Conservation (phyloP, 768 basidiomycete species). For the Suillus alpinus region DNA sequence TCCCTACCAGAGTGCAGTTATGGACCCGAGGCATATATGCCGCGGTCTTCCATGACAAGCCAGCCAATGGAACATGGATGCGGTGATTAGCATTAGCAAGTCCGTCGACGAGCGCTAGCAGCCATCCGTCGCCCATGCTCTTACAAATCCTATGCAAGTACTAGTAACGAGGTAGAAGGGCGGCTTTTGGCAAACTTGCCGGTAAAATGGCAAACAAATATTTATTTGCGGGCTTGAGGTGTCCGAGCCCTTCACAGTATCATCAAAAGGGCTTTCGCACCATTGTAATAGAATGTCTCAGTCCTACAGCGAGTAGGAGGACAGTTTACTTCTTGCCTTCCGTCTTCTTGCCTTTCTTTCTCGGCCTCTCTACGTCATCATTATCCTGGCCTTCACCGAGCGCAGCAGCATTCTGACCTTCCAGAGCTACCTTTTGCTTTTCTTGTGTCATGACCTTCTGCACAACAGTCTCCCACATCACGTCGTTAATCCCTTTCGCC, state of each 20-base stretch:
- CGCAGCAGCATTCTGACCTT: background rate
- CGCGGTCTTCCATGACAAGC: background rate
- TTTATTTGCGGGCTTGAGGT: background rate
- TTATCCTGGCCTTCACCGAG: background rate
- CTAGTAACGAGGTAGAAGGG: too few species aligned
- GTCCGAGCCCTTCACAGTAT: background rate
- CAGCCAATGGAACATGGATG: too few species aligned
- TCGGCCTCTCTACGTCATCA: background rate
- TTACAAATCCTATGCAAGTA: background rate
- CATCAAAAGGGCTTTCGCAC: too few species aligned
- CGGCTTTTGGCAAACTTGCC: background rate
- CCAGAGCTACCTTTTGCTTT: constrained; percentile 20
- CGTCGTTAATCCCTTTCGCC: constrained; percentile 90
- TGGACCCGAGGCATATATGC: background rate
- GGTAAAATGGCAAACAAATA: background rate
- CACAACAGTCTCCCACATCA: constrained; percentile 89
- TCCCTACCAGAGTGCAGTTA: background rate
- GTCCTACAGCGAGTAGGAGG: background rate
- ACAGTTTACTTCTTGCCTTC: background rate
- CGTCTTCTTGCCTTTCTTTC: background rate
- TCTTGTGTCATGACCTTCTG: constrained; percentile 51
- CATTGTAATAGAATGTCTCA: too few species aligned
- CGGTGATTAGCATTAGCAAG: too few species aligned
- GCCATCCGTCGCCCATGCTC: background rate
- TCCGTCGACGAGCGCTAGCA: too few species aligned